Evolutionary conservation across 129 eudicot genomes (phyloP), one percentile per base, ranked within the genome.

Genomic region (Pittosporum tobira): DNA sequence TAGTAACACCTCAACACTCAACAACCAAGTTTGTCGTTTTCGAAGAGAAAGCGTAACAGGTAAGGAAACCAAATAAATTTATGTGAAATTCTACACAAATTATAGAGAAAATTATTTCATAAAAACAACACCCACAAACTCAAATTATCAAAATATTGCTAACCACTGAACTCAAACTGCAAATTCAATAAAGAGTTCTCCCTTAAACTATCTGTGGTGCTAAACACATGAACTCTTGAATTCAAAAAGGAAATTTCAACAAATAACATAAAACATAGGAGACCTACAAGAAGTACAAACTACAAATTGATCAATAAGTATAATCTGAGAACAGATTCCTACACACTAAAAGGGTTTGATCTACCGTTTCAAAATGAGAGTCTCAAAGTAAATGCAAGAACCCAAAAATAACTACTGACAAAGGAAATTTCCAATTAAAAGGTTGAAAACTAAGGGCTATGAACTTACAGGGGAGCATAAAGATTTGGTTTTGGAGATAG

Each of bases 401-500:
- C 42, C 29, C 59, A 54, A 12, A 1, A 12, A 34, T 34, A 34
- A 34, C 36, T 16, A 53, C 21, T 5, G 67, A 52, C 20, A 60
- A 56, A 12, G 25, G 29, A 65, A 48, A 54, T 48, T 69, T 57
- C 68, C 71, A 19, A 44, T 54, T 61, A 57, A 64, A 44, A 22
- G 20, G 13, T 28, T 15, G 8, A 46, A 29, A 54, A 54, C 18
- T 27, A n/a, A 24, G 6, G 34, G 18, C 1, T 18, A 26, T 46
- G 45, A 49, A 45, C 65, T 60, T n/a, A 26, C 45, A 45, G 3
- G 40, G 29, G 25, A 45, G 43, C 55, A 47, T 27, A 10, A 47
- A 72, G 71, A 65, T 69, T 64, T 57, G 70, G 69, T 65, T 69
- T 61, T 71, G 30, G 64, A 69, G 54, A 62, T 45, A 71, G 73